Base-by-base conservation (phyloP, 805 yeast species). In the Kluyveromyces nonfermentans region DNA sequence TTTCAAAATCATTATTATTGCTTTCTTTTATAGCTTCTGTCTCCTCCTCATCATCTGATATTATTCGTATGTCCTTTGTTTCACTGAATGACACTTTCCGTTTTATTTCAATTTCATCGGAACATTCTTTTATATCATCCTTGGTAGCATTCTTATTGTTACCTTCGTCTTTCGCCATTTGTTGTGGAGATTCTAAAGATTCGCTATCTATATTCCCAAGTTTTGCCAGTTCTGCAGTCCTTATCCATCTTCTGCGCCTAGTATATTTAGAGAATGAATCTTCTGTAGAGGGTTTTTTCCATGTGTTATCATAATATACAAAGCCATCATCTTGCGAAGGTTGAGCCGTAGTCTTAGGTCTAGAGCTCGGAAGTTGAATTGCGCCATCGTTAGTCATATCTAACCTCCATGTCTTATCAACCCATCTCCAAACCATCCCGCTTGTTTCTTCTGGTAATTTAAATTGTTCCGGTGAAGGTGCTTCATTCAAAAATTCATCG, bases 391-490 rank as follows among this genome's bases (percentile, higher is more conserved):
- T 87, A 12, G 95, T 82, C 52, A 85, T 68, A 65, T 90, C 98
- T 46, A 89, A 70, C 53, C 89, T 71, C 98, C 98, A 90, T 1
- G 88, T 75, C 58, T 78, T 78, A 62, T 93, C 97, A 16, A 89
- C 86, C 97, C 97, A 93, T 59, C 84, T 75, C 97, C 97, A 93
- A 17, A 73, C 70, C 71, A 89, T 79, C 7, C 85, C 86, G 16
- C 70, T 74, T 35, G 82, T 77, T 20, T 82, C 74, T 46, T 80
- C 86, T 3, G 98, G 97, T 45, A 90, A 69, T 59, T 80, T 78
- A 64, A 90, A 90, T 16, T 72, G 65, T 5, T 83, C 93, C 16
- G 89, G 81, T 7, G 88, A 71, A 5, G 83, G 78, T 1, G 86
- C 75, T 59, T 88, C 96, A 62, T 89, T 90, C 49, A 88, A 69